phyloP scores from a whole-genome alignment of 345 rosid species.

The Melaleuca quinquenervia region DNA sequence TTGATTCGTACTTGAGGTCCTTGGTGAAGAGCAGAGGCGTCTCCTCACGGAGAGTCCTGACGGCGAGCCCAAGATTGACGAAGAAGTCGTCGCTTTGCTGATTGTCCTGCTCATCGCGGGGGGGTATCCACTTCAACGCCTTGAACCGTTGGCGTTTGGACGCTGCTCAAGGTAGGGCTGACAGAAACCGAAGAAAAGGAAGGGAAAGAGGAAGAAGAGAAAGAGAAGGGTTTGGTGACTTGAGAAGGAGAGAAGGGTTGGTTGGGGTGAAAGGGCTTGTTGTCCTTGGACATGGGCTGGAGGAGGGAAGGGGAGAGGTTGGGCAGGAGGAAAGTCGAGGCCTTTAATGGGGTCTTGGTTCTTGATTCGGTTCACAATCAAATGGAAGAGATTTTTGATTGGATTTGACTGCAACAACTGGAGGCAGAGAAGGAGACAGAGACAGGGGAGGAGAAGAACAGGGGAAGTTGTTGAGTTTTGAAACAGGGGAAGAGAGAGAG shows the following conservation, averaged over 20 bases:
- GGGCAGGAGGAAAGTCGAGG: conserved; percentile 72
- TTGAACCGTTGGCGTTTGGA: conserved; percentile 9
- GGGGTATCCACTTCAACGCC: conserved; percentile 27
- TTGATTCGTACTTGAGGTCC: conserved; percentile 83
- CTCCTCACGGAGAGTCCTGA: conserved; percentile 83
- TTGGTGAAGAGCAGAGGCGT: conserved; percentile 58
- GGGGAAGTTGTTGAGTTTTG: conserved; percentile 1
- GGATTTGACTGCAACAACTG: not conserved
- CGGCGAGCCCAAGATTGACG: conserved; percentile 80
- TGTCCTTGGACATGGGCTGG: conserved; percentile 30
- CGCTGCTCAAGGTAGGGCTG: not conserved
- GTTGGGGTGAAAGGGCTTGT: conserved; percentile 11
- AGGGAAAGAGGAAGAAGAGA: not conserved
- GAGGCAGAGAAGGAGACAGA: not conserved
- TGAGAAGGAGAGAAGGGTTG: not conserved
- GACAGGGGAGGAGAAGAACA: not conserved
- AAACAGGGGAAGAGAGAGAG: conserved; percentile 8
- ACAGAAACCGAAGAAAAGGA: not conserved
- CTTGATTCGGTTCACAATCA: not conserved
- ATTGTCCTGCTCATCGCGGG: conserved; percentile 15
- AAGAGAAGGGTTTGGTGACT: conserved; percentile 3
- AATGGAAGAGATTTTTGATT: conserved; percentile 9
- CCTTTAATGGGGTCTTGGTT: not conserved
- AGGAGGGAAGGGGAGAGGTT: conserved; percentile 58
- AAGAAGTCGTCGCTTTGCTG: conserved; percentile 49